phyloP scores from a whole-genome alignment of 2,329 filamentous ascomycete genomes.

The Aspergillus pseudotamarii region DNA sequence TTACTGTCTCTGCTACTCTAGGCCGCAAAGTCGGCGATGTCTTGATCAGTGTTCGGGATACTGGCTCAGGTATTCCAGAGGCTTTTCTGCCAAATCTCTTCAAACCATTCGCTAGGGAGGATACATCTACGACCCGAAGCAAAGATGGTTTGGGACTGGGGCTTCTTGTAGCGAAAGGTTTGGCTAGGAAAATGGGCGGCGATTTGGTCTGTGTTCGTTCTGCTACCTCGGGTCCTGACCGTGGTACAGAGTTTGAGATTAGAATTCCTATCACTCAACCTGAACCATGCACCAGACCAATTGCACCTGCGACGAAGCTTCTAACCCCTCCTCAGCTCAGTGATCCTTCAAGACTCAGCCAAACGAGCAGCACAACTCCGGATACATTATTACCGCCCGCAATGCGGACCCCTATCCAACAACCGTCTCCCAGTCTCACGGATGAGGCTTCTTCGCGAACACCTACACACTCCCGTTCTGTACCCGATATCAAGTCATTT shows the following conservation, averaged over 20 bases:
- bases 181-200: conserved; percentile 69
- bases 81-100: conserved; percentile 69
- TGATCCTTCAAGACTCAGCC: conserved; percentile 26
- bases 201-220: conserved; percentile 67
- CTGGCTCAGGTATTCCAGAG: conserved; percentile 68
- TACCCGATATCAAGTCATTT: conserved; percentile 27
- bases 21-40: conserved; percentile 57
- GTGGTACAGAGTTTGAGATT: conserved; percentile 70
- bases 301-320: conserved; percentile 51
- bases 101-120: conserved; percentile 70
- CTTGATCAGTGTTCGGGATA: conserved; percentile 65
- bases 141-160: conserved; percentile 71
- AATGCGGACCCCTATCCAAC: conserved; percentile 30
- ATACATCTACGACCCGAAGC: conserved; percentile 67
- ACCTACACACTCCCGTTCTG: conserved; percentile 25
- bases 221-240: conserved; percentile 61
- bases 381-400: conserved; percentile 26
- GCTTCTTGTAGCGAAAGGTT: conserved; percentile 71
- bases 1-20: conserved; percentile 59
- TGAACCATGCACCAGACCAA: conserved; percentile 49
- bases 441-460: conserved; percentile 31
- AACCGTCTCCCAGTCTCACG: conserved; percentile 31
- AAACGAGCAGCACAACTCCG: conserved; percentile 24
- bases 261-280: conserved; percentile 61
- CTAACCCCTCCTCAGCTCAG: conserved; percentile 30